Evolutionary conservation across 805 yeast species (phyloP), one percentile per base, ranked within the genome.

Genomic region (Schwanniomyces vanrijiae): DNA sequence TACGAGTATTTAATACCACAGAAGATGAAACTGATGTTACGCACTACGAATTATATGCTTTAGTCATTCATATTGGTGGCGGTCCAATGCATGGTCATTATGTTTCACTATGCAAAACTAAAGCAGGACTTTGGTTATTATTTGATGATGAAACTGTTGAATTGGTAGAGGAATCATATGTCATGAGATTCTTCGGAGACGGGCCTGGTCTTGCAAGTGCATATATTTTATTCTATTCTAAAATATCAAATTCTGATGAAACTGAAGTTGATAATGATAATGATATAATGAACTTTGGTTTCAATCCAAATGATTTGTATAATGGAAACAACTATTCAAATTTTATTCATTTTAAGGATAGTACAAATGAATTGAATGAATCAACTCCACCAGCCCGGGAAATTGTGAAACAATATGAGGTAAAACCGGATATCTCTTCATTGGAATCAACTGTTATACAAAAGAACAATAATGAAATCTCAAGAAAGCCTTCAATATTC

Each of bases 61-160:
- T 92, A 37, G 94, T 94, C 10, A 90, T 94, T 9, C 99, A 94
- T 61, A 83, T 94, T 55, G 99, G 99, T 5, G 96, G 97, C 3
- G 97, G 98, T 0, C 97, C 98, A 1, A 90, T 90, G 71, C 97
- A 91, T 67, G 99, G 99, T 0, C 99, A 94, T 63, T 94, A 94
- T 64, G 92, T 94, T 8, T 79, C 96, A 0, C 71, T 94, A 4
- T 86, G 94, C 49, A 90, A 90, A 60, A 85, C 90, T 4, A 83
- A 80, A 45, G 75, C 78, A 19, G 80, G 81, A 35, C 91, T 96
- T 0, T 94, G 99, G 99, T 69, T 94, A 25, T 68, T 94, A 47
- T 94, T 88, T 68, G 99, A 94, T 63, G 99, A 94, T 64, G 98
- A 94, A 64, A 84, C 94, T 4, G 97, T 92, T 1, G 97, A 92